Evolutionary conservation across 257 asterid species (phyloP).

Genomic region (Parsonsia alboflavescens): DNA sequence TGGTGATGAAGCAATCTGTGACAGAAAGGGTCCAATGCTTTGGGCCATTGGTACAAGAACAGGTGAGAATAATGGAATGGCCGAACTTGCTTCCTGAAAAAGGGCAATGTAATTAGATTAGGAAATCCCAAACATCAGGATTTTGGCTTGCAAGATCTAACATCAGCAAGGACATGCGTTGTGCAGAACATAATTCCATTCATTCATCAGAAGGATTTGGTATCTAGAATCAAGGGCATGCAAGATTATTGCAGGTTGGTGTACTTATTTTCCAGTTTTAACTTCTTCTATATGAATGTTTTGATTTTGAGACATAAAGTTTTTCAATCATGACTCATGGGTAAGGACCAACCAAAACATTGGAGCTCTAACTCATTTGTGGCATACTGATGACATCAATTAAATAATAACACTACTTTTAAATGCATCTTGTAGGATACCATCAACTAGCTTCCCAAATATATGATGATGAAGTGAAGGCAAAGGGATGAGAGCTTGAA

Average conservation of each 20-base stretch:
- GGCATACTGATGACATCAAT: neutral
- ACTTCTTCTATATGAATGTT: neutral
- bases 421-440: neutral
- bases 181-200: neutral
- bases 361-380: neutral
- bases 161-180: neutral
- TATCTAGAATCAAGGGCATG: neutral
- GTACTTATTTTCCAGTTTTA: neutral
- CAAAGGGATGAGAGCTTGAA: conserved; percentile 8
- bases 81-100: conserved; percentile 82
- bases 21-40: conserved; percentile 73
- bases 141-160: neutral
- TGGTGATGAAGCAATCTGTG: conserved; percentile 78
- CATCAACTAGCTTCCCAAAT: neutral
- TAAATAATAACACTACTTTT: neutral
- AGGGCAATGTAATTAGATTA: neutral
- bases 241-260: neutral
- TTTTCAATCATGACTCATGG: neutral
- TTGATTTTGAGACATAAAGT: neutral
- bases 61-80: conserved; percentile 84
- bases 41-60: conserved; percentile 83
- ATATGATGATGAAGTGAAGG: neutral
- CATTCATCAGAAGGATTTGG: neutral
- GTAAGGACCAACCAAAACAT: neutral
- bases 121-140: neutral